Conservation (phyloP, 2,329 filamentous ascomycete genomes). For the Aspergillus caelatus region DNA sequence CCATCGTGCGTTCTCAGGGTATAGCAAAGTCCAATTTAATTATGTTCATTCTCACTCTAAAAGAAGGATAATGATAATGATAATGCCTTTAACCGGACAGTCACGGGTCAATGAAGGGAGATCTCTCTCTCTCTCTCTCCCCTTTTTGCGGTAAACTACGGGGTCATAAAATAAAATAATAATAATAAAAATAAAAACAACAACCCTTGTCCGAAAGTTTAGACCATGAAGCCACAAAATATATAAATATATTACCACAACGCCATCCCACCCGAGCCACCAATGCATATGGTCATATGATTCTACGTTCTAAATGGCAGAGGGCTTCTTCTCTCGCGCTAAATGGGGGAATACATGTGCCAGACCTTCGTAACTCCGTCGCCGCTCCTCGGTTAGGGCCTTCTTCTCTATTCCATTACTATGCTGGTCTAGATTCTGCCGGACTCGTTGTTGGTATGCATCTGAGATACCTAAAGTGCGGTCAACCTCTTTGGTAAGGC, state of each 20-base stretch:
- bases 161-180: neutral
- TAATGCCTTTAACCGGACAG: too few relatives aligned
- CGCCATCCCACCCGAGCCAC: neutral
- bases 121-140: neutral
- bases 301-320: constrained; percentile 1
- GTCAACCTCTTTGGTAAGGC: constrained; percentile 62
- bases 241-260: neutral
- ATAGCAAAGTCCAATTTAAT: neutral
- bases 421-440: constrained; percentile 31
- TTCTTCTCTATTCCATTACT: constrained; percentile 8
- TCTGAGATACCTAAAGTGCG: constrained; percentile 54
- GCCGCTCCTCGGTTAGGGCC: neutral
- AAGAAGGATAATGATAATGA: neutral
- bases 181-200: too few relatives aligned
- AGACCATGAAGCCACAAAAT: neutral
- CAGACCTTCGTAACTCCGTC: constrained; percentile 24
- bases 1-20: neutral
- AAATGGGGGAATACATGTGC: constrained; percentile 43
- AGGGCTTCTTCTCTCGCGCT: constrained; percentile 18
- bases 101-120: too few relatives aligned
- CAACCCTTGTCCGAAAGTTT: neutral
- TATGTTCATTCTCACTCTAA: neutral
- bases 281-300: neutral
- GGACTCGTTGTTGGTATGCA: constrained; percentile 47
- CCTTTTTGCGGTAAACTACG: too few relatives aligned